phyloP scores from a whole-genome alignment of 441 rosid genomes.

The Populus hybrid region DNA sequence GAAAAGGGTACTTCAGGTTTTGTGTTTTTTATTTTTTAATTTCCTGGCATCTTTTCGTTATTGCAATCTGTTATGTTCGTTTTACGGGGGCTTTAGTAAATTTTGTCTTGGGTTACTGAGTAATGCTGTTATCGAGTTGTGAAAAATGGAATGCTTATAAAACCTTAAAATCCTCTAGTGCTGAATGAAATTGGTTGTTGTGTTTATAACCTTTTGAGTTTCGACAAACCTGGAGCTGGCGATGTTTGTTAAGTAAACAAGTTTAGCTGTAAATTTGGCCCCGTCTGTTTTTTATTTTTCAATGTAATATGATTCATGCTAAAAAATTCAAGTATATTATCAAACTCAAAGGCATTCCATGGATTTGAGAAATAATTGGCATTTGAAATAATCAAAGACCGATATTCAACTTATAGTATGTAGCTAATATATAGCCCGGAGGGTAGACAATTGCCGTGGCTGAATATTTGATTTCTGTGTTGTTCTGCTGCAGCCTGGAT shows the following conservation, averaged over 20 bases:
- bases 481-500: background rate
- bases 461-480: background rate
- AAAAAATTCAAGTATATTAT: background rate
- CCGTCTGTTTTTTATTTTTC: background rate
- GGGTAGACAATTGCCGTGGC: background rate
- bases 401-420: background rate
- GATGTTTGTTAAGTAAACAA: background rate
- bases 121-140: background rate
- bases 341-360: background rate
- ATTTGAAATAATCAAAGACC: background rate
- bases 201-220: background rate
- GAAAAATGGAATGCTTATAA: background rate
- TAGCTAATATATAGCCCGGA: background rate
- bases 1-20: background rate
- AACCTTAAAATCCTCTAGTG: background rate
- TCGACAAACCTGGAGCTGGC: background rate
- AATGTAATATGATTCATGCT: background rate
- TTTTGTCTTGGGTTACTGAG: background rate
- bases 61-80: background rate
- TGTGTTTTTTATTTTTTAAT: background rate
- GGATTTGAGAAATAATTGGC: background rate
- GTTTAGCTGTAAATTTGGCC: background rate
- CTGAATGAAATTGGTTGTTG: background rate
- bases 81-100: background rate
- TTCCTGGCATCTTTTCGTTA: background rate